Evolutionary conservation across 805 yeast species (phyloP).

Genomic region (Spathaspora passalidarum): DNA sequence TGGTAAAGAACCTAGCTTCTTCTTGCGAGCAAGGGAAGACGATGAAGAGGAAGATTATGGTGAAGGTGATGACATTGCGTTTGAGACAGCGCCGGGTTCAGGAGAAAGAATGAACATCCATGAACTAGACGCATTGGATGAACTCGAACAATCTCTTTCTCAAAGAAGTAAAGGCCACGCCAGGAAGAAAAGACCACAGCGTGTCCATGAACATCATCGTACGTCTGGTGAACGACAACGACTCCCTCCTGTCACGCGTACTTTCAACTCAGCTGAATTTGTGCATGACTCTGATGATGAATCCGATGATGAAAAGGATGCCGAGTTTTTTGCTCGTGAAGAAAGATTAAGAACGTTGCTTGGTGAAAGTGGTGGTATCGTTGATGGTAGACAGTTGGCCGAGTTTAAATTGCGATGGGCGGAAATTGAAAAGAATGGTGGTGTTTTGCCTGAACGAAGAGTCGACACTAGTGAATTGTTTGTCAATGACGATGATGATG

Average conservation of each 20-base stretch:
- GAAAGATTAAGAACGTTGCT: conserved; percentile 42
- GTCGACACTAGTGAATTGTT: conserved; percentile 15
- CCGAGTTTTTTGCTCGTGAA: conserved; percentile 56
- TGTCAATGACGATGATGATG: conserved; percentile 15
- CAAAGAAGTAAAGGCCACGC: conserved; percentile 19
- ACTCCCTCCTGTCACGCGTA: background rate
- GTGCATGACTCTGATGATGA: conserved; percentile 64
- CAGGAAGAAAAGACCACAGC: conserved; percentile 16
- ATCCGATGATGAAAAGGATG: conserved; percentile 53
- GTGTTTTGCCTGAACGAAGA: conserved; percentile 10
- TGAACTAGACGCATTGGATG: conserved; percentile 25
- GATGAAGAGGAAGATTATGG: conserved; percentile 32
- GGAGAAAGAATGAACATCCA: background rate
- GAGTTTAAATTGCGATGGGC: conserved; percentile 33
- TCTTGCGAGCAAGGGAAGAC: conserved; percentile 24
- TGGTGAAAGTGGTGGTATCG: conserved; percentile 35
- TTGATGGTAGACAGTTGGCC: conserved; percentile 28
- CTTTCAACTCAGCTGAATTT: conserved; percentile 47
- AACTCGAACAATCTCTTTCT: conserved; percentile 26
- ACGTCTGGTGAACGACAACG: too few relatives aligned
- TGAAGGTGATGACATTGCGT: conserved; percentile 27
- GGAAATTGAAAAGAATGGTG: conserved; percentile 14
- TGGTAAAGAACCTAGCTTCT: conserved; percentile 33
- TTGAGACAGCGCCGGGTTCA: conserved; percentile 17
- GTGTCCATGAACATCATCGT: background rate